These are phyloP conservation scores for Pestalotiopsis sp. DNA, from an alignment of 2,329 filamentous ascomycete genomes.

Conservation along the genomic window DNA sequence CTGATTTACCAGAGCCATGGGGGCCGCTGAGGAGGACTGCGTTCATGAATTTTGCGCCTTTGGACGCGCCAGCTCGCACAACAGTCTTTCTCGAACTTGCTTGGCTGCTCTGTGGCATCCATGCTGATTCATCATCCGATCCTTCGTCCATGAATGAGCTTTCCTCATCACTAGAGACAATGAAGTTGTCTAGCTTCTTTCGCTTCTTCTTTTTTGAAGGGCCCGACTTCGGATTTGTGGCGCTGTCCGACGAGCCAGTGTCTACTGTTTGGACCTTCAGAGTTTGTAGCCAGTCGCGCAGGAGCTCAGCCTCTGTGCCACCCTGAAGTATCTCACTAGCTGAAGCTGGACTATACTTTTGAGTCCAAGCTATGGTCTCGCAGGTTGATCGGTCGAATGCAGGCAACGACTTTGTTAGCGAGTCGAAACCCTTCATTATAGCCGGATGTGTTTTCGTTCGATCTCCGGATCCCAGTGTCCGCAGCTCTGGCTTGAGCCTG, in stretches of 20 bases:
- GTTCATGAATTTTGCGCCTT: constrained; percentile 62
- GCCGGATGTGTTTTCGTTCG: constrained; percentile 53
- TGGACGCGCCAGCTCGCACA: constrained; percentile 48
- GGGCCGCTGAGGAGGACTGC: constrained; percentile 88
- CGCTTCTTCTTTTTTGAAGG: constrained; percentile 68
- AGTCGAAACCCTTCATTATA: constrained; percentile 59
- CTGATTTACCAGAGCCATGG: constrained; percentile 89
- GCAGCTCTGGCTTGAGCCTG: constrained; percentile 50
- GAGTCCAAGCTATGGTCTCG: constrained; percentile 73
- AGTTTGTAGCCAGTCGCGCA: constrained; percentile 80
- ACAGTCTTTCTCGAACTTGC: constrained; percentile 55
- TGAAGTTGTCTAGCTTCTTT: constrained; percentile 77
- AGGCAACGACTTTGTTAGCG: constrained; percentile 65
- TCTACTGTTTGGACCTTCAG: constrained; percentile 79
- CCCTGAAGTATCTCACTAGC: constrained; percentile 76
- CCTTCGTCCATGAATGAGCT: constrained; percentile 69
- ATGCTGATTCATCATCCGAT: constrained; percentile 60
- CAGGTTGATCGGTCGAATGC: constrained; percentile 81
- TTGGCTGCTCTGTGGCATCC: constrained; percentile 37
- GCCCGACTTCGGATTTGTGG: constrained; percentile 32
- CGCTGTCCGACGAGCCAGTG: constrained; percentile 49
- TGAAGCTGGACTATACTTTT: constrained; percentile 79
- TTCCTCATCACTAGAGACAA: constrained; percentile 80
- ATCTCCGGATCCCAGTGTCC: constrained; percentile 26
- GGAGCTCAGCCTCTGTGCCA: constrained; percentile 67